phyloP scores from a whole-genome alignment of 1,284 basidiomycete genomes.

The Cystobasidium pallidum region DNA sequence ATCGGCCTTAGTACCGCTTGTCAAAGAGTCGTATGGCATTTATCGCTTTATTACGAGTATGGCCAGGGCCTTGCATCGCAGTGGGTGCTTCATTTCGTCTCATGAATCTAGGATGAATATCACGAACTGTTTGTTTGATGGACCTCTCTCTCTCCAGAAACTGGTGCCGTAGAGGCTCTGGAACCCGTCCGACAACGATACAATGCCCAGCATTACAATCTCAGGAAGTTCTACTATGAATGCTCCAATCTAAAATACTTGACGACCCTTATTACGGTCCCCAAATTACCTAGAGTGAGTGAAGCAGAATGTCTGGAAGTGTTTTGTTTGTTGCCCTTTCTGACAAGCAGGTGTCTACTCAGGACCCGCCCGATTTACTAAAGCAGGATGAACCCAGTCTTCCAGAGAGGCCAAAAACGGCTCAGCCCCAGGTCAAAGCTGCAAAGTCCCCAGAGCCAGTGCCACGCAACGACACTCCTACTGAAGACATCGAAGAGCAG shows the following conservation, averaged over 20 bases:
- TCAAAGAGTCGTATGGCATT: constrained; percentile 96
- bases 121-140: background rate
- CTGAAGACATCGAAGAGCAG: constrained; percentile 79
- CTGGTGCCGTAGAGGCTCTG: constrained; percentile 80
- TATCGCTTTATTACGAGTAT: constrained; percentile 97
- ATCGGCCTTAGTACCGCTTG: constrained; percentile 85
- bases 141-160: constrained; percentile 63
- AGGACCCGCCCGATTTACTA: constrained; percentile 92
- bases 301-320: no score
- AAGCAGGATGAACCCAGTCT: constrained; percentile 85
- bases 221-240: constrained; percentile 96
- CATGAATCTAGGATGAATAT: background rate
- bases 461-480: constrained; percentile 64
- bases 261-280: constrained; percentile 92
- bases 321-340: no score
- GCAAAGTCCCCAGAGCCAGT: constrained; percentile 64
- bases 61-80: constrained; percentile 90
- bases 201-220: constrained; percentile 81
- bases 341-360: background rate
- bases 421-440: constrained; percentile 55
- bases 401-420: constrained; percentile 77
- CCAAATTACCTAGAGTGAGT: constrained; percentile 82
- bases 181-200: constrained; percentile 83
- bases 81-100: constrained; percentile 60
- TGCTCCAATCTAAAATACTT: constrained; percentile 96